Evolutionary conservation across 805 yeast species (phyloP).

Genomic region (Pichia californica): DNA sequence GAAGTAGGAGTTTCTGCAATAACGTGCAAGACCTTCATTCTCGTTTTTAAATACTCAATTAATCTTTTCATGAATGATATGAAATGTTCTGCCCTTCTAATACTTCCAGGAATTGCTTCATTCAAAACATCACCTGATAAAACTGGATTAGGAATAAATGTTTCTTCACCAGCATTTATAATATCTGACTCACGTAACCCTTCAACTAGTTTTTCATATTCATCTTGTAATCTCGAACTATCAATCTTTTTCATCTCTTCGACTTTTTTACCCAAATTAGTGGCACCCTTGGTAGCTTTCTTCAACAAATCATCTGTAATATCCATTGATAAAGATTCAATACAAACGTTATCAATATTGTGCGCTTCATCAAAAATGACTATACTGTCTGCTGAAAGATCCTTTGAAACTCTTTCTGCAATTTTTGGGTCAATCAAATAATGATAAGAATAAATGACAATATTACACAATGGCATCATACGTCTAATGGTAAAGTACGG

Average conservation of each 20-base stretch:
- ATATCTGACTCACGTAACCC: conserved; percentile 83
- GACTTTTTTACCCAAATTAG: conserved; percentile 69
- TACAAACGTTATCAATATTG: conserved; percentile 97
- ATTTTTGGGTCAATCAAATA: conserved; percentile 94
- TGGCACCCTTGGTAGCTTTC: conserved; percentile 83
- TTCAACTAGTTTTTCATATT: conserved; percentile 83
- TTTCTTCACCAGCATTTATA: conserved; percentile 48
- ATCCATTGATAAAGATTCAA: conserved; percentile 88
- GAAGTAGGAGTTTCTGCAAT: conserved; percentile 97
- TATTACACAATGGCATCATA: conserved; percentile 91
- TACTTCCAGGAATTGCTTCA: conserved; percentile 97
- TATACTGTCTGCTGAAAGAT: conserved; percentile 85
- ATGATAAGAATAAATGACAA: conserved; percentile 93
- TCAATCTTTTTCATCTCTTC: conserved; percentile 79
- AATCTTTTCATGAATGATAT: conserved; percentile 87
- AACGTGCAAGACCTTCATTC: conserved; percentile 96
- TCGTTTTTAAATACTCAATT: conserved; percentile 88
- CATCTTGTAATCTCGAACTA: conserved; percentile 77
- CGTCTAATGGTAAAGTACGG: conserved; percentile 98
- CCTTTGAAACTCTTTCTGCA: conserved; percentile 90
- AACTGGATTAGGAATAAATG: conserved; percentile 81
- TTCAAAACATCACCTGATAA: conserved; percentile 76
- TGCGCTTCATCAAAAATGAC: conserved; percentile 98
- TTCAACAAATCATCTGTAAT: conserved; percentile 85
- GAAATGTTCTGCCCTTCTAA: conserved; percentile 94